These are phyloP conservation scores for Kluyveromyces sp. DNA, from an alignment of 1,139 yeast genomes.

Conservation along the genomic window DNA sequence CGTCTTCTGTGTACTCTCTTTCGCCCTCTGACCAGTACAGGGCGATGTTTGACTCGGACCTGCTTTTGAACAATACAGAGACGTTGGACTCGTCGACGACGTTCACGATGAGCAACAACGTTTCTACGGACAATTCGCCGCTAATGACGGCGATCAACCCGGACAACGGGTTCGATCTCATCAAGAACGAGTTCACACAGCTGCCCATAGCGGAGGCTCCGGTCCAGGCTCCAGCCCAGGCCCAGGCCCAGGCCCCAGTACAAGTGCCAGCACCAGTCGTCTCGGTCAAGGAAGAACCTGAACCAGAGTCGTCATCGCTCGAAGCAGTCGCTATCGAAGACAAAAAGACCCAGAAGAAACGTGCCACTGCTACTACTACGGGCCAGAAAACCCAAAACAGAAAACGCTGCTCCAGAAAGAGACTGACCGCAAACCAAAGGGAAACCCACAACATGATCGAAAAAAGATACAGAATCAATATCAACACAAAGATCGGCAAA, in stretches of 20 bases:
- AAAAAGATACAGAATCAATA: conserved; percentile 63
- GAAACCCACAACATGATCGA: conserved; percentile 69
- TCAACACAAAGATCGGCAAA: conserved; percentile 63
- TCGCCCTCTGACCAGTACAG: conserved; percentile 18
- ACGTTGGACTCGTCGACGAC: conserved; percentile 8
- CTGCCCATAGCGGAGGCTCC: conserved; percentile 2
- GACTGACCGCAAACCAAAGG: conserved; percentile 53
- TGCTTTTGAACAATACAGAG: conserved; percentile 1
- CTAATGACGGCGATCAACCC: conserved; percentile 6
- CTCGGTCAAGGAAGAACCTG: background rate
- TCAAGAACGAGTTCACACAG: background rate
- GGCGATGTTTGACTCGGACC: conserved; percentile 10
- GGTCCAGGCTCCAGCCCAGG: background rate
- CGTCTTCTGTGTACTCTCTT: conserved; percentile 21
- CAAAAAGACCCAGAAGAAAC: background rate
- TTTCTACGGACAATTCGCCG: conserved; percentile 8
- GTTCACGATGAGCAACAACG: conserved; percentile 7
- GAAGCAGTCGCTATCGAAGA: background rate
- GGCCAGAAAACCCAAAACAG: conserved; percentile 12
- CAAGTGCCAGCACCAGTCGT: no score
- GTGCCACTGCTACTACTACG: background rate
- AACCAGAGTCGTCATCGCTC: background rate
- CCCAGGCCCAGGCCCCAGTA: background rate
- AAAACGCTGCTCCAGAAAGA: conserved; percentile 48
- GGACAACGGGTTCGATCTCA: conserved; percentile 4